These are phyloP conservation scores for Mortierella sp. DNA, from an alignment of 371 early-diverging fungal genomes.

Conservation along the genomic window DNA sequence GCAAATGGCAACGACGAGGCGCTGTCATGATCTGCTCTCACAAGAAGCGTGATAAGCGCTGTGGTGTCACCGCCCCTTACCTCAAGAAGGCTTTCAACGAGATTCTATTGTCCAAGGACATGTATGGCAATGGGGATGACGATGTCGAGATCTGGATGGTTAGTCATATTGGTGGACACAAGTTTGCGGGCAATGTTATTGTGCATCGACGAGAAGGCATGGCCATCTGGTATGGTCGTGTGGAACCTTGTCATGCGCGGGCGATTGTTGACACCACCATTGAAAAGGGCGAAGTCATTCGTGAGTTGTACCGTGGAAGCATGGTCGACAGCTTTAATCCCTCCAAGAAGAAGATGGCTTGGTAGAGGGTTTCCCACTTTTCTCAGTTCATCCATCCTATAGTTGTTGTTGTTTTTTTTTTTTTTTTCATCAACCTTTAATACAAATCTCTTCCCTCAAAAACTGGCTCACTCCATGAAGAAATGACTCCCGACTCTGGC, in stretches of 20 bases:
- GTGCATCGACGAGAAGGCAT: slow-evolving; percentile 67
- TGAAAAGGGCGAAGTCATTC: slow-evolving; percentile 64
- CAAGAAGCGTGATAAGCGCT: slow-evolving; percentile 81
- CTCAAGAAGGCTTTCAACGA: slow-evolving; percentile 74
- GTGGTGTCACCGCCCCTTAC: slow-evolving; percentile 81
- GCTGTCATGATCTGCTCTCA: slow-evolving; percentile 83
- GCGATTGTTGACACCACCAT: slow-evolving; percentile 69
- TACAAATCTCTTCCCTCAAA: too few relatives aligned
- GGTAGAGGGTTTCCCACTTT: slow-evolving; percentile 9
- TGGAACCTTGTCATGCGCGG: slow-evolving; percentile 67
- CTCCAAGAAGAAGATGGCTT: slow-evolving; percentile 37
- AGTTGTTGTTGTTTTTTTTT: background rate
- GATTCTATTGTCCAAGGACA: slow-evolving; percentile 66
- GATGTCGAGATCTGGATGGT: slow-evolving; percentile 69
- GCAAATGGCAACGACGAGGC: slow-evolving; percentile 55
- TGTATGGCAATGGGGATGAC: slow-evolving; percentile 59
- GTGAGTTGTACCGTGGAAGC: slow-evolving; percentile 70
- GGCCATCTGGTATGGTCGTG: slow-evolving; percentile 77
- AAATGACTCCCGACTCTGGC: too few relatives aligned
- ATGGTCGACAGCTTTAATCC: slow-evolving; percentile 65
- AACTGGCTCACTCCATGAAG: too few relatives aligned
- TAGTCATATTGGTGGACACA: slow-evolving; percentile 84
- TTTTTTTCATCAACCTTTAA: too few relatives aligned
- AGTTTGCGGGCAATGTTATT: slow-evolving; percentile 83
- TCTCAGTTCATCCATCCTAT: too few relatives aligned